phyloP scores from a whole-genome alignment of 305 asterid genomes.

The Fraxinus platypoda region DNA sequence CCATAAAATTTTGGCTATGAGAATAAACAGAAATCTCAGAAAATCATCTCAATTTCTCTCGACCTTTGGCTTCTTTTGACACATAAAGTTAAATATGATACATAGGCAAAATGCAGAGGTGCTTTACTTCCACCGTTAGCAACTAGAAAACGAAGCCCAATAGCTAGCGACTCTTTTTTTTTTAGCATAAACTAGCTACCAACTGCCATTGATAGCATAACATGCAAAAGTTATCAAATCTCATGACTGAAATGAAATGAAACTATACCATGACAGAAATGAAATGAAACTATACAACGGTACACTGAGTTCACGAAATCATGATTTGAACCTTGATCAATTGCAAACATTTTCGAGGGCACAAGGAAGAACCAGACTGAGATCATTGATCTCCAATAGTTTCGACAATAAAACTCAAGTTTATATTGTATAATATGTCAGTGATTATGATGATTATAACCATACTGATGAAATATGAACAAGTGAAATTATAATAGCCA shows the following conservation, averaged over 20 bases:
- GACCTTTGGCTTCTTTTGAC: too few relatives aligned
- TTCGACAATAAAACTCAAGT: constrained; percentile 42
- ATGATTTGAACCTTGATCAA: constrained; percentile 79
- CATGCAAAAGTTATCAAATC: not conserved
- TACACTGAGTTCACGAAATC: constrained; percentile 62
- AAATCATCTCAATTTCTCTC: too few relatives aligned
- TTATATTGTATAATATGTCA: not conserved
- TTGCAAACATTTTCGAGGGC: constrained; percentile 60
- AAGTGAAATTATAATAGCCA: not conserved
- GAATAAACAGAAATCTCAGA: too few relatives aligned
- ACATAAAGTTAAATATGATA: not conserved
- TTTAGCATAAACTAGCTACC: not conserved
- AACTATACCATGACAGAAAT: constrained; percentile 71
- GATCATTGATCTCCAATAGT: constrained; percentile 53
- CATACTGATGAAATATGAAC: not conserved
- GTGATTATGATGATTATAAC: not conserved
- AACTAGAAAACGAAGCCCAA: not conserved
- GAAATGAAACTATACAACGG: constrained; percentile 66
- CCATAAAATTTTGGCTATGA: too few relatives aligned
- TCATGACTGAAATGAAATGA: constrained; percentile 9
- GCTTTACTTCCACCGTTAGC: not conserved
- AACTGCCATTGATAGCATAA: not conserved
- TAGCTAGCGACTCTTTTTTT: too few relatives aligned
- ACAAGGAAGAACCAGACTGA: constrained; percentile 86
- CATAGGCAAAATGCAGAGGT: not conserved